Conservation (phyloP, 164 flowering plant species). For the Magnolia officinalis region DNA sequence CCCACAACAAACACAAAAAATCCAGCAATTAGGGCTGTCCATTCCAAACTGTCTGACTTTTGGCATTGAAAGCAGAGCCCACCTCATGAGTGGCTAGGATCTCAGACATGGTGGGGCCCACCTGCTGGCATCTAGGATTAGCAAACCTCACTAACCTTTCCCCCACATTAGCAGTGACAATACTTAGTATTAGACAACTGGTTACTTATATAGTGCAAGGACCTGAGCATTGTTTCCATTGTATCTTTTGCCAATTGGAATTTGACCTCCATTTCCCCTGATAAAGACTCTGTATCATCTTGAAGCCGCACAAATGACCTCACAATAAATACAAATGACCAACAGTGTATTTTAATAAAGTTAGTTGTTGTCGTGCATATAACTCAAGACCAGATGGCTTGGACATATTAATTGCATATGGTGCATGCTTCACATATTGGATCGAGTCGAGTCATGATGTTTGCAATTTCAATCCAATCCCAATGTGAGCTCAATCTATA, state of each 20-base stretch:
- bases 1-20: too few species aligned
- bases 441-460: not conserved
- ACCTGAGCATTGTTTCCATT: constrained; percentile 51
- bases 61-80: not conserved
- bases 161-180: not conserved
- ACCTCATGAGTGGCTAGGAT: too few species aligned
- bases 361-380: not conserved
- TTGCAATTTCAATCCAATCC: not conserved
- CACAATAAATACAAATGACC: constrained; percentile 2
- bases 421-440: not conserved
- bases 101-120: not conserved
- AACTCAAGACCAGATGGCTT: not conserved
- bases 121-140: not conserved
- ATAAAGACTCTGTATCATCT: constrained; percentile 33
- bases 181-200: constrained; percentile 34
- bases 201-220: constrained; percentile 56
- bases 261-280: constrained; percentile 50
- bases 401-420: not conserved
- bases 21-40: too few species aligned
- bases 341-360: not conserved
- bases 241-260: constrained; percentile 59
- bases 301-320: constrained; percentile 45
- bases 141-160: not conserved
- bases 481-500: not conserved
- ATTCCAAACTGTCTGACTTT: too few species aligned